These are phyloP conservation scores for Ceratocystis albifundus DNA, from an alignment of 2,329 filamentous ascomycete species.

Conservation along the genomic window DNA sequence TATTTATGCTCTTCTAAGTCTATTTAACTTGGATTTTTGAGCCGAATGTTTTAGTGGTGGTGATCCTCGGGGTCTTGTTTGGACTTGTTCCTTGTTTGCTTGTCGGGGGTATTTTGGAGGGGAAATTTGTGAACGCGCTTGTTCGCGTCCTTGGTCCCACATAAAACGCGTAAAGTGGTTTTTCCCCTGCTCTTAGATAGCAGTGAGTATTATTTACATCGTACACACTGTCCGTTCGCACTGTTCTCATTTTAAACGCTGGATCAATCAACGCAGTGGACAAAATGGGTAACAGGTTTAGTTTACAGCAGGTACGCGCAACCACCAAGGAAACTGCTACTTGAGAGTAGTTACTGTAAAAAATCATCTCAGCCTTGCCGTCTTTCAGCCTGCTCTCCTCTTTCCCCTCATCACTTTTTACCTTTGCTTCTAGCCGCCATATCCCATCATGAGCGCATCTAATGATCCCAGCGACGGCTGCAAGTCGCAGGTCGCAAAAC, in stretches of 20 bases:
- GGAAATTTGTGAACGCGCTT: constrained; percentile 21
- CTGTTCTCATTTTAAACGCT: not conserved
- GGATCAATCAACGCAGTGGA: too few relatives aligned
- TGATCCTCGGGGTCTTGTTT: not conserved
- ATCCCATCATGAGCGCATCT: constrained; percentile 10
- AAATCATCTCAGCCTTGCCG: not conserved
- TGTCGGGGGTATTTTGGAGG: constrained; percentile 7
- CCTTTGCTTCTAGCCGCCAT: constrained; percentile 4
- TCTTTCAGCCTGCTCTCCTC: not conserved
- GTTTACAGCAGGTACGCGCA: not conserved
- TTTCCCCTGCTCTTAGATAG: not conserved
- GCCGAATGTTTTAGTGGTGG: not conserved
- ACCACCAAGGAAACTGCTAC: not conserved
- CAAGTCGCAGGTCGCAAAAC: constrained; percentile 27
- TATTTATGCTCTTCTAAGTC: too few relatives aligned
- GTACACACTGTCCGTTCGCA: not conserved
- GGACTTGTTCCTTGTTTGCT: not conserved
- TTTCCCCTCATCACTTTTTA: constrained; percentile 5
- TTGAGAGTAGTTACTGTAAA: not conserved
- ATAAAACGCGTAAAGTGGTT: constrained; percentile 32
- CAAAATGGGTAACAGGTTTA: not conserved
- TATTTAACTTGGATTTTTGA: too few relatives aligned
- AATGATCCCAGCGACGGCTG: constrained; percentile 10
- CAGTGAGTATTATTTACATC: not conserved
- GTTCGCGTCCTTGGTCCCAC: constrained; percentile 6